A percentile compares a stretch with the other conserved stretches of the same genome.
Evolutionary conservation across 2,329 filamentous ascomycete genomes (phyloP).

Genomic region (Botrytis aclada): DNA sequence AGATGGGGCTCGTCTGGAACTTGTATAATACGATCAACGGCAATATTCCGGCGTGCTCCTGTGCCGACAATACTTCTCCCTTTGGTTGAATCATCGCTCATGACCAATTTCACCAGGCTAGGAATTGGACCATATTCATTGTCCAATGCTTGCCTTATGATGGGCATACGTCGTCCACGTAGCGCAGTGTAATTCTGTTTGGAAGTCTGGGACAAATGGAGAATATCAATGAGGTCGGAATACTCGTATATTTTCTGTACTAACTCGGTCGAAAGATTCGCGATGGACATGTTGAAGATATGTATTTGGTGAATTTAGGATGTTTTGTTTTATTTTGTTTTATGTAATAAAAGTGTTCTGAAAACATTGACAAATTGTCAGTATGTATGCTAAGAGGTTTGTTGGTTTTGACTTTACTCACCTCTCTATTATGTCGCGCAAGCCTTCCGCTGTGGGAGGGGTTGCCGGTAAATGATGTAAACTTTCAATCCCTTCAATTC

Average conservation of each 20-base stretch:
- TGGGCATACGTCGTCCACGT: conserved; percentile 30
- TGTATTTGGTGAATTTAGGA: not conserved
- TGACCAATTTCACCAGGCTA: conserved; percentile 32
- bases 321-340: not conserved
- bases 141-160: conserved; percentile 30
- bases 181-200: conserved; percentile 32
- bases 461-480: not conserved
- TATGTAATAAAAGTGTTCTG: conserved; percentile 1
- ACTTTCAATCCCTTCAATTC: not conserved
- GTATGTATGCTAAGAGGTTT: conserved; percentile 8
- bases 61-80: conserved; percentile 33
- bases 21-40: conserved; percentile 31
- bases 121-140: conserved; percentile 35
- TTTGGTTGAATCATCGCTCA: conserved; percentile 32
- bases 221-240: conserved; percentile 32
- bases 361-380: conserved; percentile 20
- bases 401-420: not conserved
- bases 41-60: conserved; percentile 31
- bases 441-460: not conserved
- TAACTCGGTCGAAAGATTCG: conserved; percentile 35
- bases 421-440: not conserved
- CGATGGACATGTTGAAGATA: conserved; percentile 31
- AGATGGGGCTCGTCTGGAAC: conserved; percentile 28
- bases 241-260: conserved; percentile 36
- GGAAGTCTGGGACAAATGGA: conserved; percentile 34